A percentile compares a stretch with the other conserved stretches of the same genome.
Conservation (phyloP, 768 basidiomycete genomes). For the Mrakia gelida region DNA sequence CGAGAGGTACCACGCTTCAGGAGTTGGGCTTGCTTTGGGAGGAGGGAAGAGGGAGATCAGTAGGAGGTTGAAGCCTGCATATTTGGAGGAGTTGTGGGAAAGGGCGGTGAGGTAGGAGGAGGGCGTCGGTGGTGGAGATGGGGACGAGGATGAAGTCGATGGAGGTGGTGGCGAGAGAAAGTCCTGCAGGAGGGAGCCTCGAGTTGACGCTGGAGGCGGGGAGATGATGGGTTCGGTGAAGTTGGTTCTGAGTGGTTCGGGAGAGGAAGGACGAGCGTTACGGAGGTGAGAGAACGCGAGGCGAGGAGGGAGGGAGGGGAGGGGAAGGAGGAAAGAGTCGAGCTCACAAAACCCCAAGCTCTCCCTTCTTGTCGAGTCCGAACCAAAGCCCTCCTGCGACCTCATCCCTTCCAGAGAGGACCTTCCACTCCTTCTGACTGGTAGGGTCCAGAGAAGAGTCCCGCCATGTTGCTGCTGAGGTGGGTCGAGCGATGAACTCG, state of each 20-base stretch:
- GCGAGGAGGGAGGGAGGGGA: too few relatives aligned
- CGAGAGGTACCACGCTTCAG: slow-evolving; percentile 21
- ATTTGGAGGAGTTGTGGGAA: not conserved
- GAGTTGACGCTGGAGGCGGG: not conserved
- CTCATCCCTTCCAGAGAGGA: slow-evolving; percentile 18
- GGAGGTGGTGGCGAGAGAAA: slow-evolving; percentile 20
- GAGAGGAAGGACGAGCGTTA: not conserved
- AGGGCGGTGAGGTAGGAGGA: not conserved
- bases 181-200: not conserved
- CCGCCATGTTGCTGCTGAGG: not conserved
- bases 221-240: slow-evolving; percentile 21
- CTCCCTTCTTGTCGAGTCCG: slow-evolving; percentile 18
- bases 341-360: slow-evolving; percentile 26
- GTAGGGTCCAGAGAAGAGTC: not conserved
- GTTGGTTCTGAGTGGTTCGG: slow-evolving; percentile 17
- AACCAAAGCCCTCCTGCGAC: slow-evolving; percentile 30
- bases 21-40: not conserved
- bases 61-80: slow-evolving; percentile 30
- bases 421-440: not conserved
- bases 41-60: slow-evolving; percentile 29
- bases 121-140: not conserved
- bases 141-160: not conserved
- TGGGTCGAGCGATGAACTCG: slow-evolving; percentile 30
- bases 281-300: not conserved
- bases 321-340: not conserved